Base-by-base conservation (phyloP, 176 grass and related monocot genomes). In the Puya raimondii region DNA sequence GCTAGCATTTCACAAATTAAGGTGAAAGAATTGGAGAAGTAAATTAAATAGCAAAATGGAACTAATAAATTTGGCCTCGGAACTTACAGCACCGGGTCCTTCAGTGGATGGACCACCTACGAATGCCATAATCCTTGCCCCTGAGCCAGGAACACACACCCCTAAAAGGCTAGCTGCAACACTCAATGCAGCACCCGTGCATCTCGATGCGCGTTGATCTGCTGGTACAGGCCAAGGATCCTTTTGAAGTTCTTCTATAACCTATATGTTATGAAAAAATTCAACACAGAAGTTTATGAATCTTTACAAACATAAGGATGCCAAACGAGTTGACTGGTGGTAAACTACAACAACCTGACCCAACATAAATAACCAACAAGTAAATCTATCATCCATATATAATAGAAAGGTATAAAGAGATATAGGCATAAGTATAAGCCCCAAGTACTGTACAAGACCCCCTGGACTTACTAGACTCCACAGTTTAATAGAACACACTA, bases 71-170 rank as follows among this genome's bases (percentile, higher is more conserved):
- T 42, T 42, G 33, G 33, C 33, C 4, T 42, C 7, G 21, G 23
- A 69, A 89, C 92, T 91, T 96, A 96, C 92, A 80, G 79, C 83
- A 16, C 86, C 86, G 67, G 79, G 76, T 68, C 88, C 92, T 47
- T 85, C 86, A 49, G 92, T 96, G 51, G 86, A 87, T 78, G 92
- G 92, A 7, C 88, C 92, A 74, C 88, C 86, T 22, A 91, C 72
- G 82, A 96, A 96, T 21, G 88, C 86, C 92, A 96, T 96, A 73
- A 96, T 96, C 76, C 92, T 91, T 80, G 83, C 92, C 82, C 88
- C 92, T 78, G 88, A 91, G 74, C 86, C 88, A 73, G 92, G 92
- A 9, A 96, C 83, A 68, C 92, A 96, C 72, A 96, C 76, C 47
- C 91, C 91, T 47, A 96, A 78, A 64, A 87, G 74, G 68, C 78